Conservation (phyloP, 1,139 yeast genomes). For the Taphrina deformans region DNA sequence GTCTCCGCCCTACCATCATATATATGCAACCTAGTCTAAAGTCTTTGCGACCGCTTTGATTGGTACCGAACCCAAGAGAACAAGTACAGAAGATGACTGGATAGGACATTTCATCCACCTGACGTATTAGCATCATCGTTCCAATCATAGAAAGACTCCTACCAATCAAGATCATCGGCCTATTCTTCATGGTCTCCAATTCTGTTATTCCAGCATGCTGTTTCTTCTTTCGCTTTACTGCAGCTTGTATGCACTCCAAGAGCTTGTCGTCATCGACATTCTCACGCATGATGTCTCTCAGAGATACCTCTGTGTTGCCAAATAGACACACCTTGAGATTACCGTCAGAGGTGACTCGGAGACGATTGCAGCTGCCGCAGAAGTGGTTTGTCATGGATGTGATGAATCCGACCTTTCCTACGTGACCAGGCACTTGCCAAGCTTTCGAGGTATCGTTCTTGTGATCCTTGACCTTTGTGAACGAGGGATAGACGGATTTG, state of each 20-base stretch:
- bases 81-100: background rate
- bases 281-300: slow-evolving; percentile 50
- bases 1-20: no score
- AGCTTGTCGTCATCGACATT: slow-evolving; percentile 44
- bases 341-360: slow-evolving; percentile 55
- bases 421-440: slow-evolving; percentile 48
- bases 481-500: slow-evolving; percentile 41
- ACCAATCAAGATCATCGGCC: slow-evolving; percentile 59
- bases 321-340: slow-evolving; percentile 56
- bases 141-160: no score
- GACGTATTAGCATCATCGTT: background rate
- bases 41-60: no score
- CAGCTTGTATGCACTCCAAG: slow-evolving; percentile 48
- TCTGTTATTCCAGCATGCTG: slow-evolving; percentile 55
- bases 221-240: slow-evolving; percentile 51
- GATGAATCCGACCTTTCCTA: slow-evolving; percentile 54
- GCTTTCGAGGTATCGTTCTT: slow-evolving; percentile 51
- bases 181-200: slow-evolving; percentile 51
- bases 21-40: no score
- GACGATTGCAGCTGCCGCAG: slow-evolving; percentile 54
- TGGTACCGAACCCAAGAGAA: no score
- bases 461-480: slow-evolving; percentile 32
- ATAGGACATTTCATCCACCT: background rate
- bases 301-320: slow-evolving; percentile 54
- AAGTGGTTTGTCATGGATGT: slow-evolving; percentile 57